phyloP scores from a whole-genome alignment of 805 yeast species.

The Candida maesae region DNA sequence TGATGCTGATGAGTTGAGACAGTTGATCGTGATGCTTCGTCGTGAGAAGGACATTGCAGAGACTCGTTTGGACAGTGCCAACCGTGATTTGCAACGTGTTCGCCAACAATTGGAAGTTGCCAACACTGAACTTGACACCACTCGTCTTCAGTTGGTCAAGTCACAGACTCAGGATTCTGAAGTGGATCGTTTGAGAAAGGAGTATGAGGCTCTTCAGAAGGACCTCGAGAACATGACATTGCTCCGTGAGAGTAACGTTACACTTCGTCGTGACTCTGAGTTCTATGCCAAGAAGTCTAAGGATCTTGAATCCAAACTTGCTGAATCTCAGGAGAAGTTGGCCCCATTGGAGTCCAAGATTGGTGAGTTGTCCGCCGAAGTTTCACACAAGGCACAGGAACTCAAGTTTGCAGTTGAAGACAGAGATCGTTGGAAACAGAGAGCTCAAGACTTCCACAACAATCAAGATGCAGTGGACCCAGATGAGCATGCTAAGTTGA shows the following conservation, averaged over 20 bases:
- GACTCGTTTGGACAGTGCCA: slow-evolving; percentile 48
- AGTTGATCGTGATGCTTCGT: slow-evolving; percentile 59
- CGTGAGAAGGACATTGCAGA: slow-evolving; percentile 72
- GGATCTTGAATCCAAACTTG: slow-evolving; percentile 39
- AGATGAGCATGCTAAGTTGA: slow-evolving; percentile 37
- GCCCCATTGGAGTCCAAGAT: slow-evolving; percentile 44
- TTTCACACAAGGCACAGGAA: slow-evolving; percentile 48
- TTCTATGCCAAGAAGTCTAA: slow-evolving; percentile 29
- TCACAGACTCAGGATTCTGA: slow-evolving; percentile 32
- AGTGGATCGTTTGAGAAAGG: slow-evolving; percentile 25
- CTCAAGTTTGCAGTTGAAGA: slow-evolving; percentile 48
- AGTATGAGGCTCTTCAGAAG: slow-evolving; percentile 43
- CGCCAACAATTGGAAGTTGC: slow-evolving; percentile 47
- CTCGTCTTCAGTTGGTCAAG: slow-evolving; percentile 43
- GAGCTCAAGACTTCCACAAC: slow-evolving; percentile 44
- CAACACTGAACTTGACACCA: slow-evolving; percentile 47
- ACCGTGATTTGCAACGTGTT: slow-evolving; percentile 51
- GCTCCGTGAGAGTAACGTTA: slow-evolving; percentile 62
- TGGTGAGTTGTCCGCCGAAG: slow-evolving; percentile 35
- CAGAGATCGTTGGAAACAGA: slow-evolving; percentile 53
- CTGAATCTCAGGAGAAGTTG: slow-evolving; percentile 29
- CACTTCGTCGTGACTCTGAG: slow-evolving; percentile 52
- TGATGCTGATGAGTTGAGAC: slow-evolving; percentile 38
- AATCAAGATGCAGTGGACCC: slow-evolving; percentile 47
- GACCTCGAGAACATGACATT: slow-evolving; percentile 60